Conservation (phyloP, 129 eudicot genomes). For the Centella asiatica region DNA sequence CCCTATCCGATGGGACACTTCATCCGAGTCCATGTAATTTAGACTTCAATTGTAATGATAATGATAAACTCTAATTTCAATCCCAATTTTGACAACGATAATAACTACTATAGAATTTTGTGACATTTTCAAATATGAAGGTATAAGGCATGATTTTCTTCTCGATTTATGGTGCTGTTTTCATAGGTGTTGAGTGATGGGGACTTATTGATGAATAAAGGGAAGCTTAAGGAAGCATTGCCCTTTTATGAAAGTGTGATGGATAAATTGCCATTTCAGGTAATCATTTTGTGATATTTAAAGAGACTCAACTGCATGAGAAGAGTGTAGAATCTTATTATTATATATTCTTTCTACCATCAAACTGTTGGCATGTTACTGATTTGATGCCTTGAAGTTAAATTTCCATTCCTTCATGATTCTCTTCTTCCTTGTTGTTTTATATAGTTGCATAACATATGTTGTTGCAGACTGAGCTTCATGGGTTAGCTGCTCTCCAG, state of each 20-base stretch:
- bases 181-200: constrained; percentile 80
- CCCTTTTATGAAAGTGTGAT: constrained; percentile 74
- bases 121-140: too few species aligned
- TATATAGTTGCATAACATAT: not conserved
- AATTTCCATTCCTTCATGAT: not conserved
- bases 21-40: too few species aligned
- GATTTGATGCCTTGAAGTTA: too few species aligned
- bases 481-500: constrained; percentile 88
- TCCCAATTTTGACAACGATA: too few species aligned
- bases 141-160: constrained; percentile 9
- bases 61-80: too few species aligned
- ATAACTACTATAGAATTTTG: too few species aligned
- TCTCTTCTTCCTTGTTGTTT: not conserved
- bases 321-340: not conserved
- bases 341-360: too few species aligned
- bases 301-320: not conserved
- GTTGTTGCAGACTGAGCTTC: constrained; percentile 77
- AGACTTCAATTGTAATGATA: too few species aligned
- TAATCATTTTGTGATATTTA: constrained; percentile 13
- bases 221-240: constrained; percentile 72
- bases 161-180: constrained; percentile 30
- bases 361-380: not conserved
- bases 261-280: constrained; percentile 79
- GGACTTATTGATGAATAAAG: constrained; percentile 74
- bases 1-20: too few species aligned